phyloP scores from a whole-genome alignment of 2,329 filamentous ascomycete genomes.

The Decorospora gaudefroyi region DNA sequence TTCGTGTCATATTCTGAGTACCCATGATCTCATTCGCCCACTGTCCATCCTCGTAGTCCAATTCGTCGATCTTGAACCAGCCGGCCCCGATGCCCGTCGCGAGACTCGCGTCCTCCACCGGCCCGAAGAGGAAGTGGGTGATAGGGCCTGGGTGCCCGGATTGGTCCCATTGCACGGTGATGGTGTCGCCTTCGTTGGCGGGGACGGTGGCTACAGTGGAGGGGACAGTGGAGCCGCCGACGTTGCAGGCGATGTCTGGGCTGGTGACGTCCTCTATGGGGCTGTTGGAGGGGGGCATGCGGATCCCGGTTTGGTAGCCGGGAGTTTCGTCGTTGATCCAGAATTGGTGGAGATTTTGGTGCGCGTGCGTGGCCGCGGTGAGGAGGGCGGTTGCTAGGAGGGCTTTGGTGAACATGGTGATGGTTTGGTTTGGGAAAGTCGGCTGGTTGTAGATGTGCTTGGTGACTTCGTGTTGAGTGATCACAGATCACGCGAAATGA shows the following conservation, averaged over 20 bases:
- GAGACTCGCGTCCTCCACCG: constrained; percentile 60
- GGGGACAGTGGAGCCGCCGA: constrained; percentile 35
- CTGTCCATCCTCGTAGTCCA: constrained; percentile 34
- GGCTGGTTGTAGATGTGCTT: no score
- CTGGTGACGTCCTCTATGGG: constrained; percentile 41
- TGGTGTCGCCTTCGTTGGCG: constrained; percentile 36
- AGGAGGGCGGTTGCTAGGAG: constrained; percentile 33
- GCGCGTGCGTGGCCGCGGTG: constrained; percentile 37
- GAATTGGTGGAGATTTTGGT: constrained; percentile 41
- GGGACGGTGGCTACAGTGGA: constrained; percentile 36
- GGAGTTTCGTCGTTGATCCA: constrained; percentile 40
- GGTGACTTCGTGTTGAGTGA: no score
- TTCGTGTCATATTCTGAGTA: constrained; percentile 44
- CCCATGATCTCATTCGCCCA: constrained; percentile 47
- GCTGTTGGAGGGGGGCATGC: constrained; percentile 43
- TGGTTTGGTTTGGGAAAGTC: constrained; percentile 6
- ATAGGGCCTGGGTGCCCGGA: constrained; percentile 45
- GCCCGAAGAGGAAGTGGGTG: constrained; percentile 43
- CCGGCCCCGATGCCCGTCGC: constrained; percentile 39
- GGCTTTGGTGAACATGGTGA: constrained; percentile 41
- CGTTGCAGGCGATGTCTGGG: constrained; percentile 44
- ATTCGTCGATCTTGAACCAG: constrained; percentile 48
- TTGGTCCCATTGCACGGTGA: constrained; percentile 42
- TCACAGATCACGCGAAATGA: constrained; percentile 33
- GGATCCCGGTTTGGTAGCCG: constrained; percentile 40